Conservation (phyloP, 1,284 basidiomycete genomes). For the Apiotrichum brassicae region DNA sequence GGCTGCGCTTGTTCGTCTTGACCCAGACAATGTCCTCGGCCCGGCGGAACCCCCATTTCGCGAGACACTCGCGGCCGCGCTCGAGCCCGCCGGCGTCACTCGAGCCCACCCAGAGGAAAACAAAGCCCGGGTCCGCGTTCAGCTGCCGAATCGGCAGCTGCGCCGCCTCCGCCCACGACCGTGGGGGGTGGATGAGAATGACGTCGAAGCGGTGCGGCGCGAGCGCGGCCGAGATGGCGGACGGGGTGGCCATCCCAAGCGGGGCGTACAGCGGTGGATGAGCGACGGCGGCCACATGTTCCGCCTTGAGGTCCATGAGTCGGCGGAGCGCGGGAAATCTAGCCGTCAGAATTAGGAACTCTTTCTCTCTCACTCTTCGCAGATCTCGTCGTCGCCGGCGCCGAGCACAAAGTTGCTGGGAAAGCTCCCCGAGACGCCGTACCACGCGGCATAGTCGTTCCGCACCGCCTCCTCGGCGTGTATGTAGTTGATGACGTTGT, state of each 20-base stretch:
- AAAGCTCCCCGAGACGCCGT: slow-evolving; percentile 82
- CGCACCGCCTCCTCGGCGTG: slow-evolving; percentile 89
- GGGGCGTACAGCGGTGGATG: slow-evolving; percentile 40
- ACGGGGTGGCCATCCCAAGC: slow-evolving; percentile 14
- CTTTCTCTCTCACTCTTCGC: slow-evolving; percentile 68
- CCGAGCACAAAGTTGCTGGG: slow-evolving; percentile 86
- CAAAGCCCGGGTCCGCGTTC: slow-evolving; percentile 83
- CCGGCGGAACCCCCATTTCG: slow-evolving; percentile 89
- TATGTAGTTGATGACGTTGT: slow-evolving; percentile 58
- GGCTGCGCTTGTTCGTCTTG: slow-evolving; percentile 67
- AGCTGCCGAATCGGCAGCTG: slow-evolving; percentile 75
- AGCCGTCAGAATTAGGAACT: too few species aligned
- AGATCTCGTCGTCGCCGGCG: slow-evolving; percentile 73
- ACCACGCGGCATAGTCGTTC: slow-evolving; percentile 87
- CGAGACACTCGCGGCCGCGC: slow-evolving; percentile 79
- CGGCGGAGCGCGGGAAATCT: slow-evolving; percentile 89
- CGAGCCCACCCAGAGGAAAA: slow-evolving; percentile 94
- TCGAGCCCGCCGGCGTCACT: slow-evolving; percentile 87
- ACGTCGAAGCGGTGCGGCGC: slow-evolving; percentile 66
- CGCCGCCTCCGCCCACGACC: slow-evolving; percentile 75
- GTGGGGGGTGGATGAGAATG: slow-evolving; percentile 86
- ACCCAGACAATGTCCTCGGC: slow-evolving; percentile 98
- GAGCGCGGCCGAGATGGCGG: slow-evolving; percentile 9
- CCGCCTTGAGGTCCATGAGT: slow-evolving; percentile 68
- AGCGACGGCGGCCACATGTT: slow-evolving; percentile 26